Percentiles rank a stretch among this genome's conserved stretches.
These are phyloP conservation scores for Raffaelea ambrosiae DNA, from an alignment of 2,329 filamentous ascomycete genomes.

Conservation along the genomic window DNA sequence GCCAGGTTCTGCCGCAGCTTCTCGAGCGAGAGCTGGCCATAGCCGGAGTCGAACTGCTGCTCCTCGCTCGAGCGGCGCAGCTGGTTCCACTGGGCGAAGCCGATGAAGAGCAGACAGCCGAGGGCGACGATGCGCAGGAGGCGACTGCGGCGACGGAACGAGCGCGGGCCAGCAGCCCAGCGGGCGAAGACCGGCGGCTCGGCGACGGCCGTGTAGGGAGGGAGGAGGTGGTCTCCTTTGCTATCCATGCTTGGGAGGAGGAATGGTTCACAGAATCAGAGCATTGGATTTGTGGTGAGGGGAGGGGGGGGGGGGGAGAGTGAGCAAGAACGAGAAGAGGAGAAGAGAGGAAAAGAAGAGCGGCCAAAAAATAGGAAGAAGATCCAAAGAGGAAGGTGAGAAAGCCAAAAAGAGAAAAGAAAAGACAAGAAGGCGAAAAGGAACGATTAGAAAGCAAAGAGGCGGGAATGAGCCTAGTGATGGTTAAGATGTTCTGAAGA, in stretches of 20 bases:
- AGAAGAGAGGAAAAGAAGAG: neutral
- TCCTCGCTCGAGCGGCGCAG: slow-evolving; percentile 3
- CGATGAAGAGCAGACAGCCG: slow-evolving; percentile 40
- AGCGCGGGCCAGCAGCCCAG: slow-evolving; percentile 4
- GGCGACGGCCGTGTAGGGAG: slow-evolving; percentile 30
- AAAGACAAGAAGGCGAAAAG: neutral
- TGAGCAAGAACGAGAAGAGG: neutral
- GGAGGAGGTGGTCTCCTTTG: slow-evolving; percentile 33
- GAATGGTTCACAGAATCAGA: no score
- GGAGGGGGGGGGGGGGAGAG: neutral
- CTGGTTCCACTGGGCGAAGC: slow-evolving; percentile 35
- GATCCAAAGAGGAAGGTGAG: neutral
- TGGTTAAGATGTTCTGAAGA: no score
- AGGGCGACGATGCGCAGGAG: slow-evolving; percentile 33
- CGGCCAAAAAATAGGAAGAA: no score
- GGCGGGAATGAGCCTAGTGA: no score
- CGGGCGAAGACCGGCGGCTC: neutral
- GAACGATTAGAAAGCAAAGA: no score
- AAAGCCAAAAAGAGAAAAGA: no score
- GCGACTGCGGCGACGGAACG: slow-evolving; percentile 29
- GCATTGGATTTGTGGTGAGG: no score
- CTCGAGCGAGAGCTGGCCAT: slow-evolving; percentile 35
- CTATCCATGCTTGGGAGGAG: slow-evolving; percentile 9
- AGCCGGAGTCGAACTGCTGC: slow-evolving; percentile 17
- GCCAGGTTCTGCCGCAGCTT: slow-evolving; percentile 45